These are phyloP conservation scores for Kluyveromyces aestuarii DNA, from an alignment of 805 yeast species.

Conservation along the genomic window DNA sequence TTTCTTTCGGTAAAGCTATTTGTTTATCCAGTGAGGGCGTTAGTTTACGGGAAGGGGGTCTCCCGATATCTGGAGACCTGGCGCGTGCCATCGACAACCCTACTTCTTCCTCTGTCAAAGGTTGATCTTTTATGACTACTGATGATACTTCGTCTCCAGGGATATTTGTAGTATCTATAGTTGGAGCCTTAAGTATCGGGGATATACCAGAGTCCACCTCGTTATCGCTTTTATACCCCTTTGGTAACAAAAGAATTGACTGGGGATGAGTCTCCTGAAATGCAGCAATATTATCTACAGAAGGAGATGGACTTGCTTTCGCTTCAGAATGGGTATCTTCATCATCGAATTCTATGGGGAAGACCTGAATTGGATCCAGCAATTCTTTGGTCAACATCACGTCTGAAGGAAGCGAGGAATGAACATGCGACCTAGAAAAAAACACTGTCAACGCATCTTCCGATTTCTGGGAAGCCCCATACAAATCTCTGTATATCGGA, in stretches of 20 bases:
- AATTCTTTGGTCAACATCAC: not conserved
- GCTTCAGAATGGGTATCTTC: not conserved
- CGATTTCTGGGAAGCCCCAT: slow-evolving; percentile 18
- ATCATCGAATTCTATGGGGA: not conserved
- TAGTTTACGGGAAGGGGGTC: slow-evolving; percentile 8
- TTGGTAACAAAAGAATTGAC: slow-evolving; percentile 23
- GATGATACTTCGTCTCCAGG: not conserved
- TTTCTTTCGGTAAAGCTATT: slow-evolving; percentile 29
- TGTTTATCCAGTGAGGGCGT: slow-evolving; percentile 6
- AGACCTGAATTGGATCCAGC: not conserved
- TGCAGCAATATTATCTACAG: slow-evolving; percentile 8
- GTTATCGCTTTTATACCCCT: slow-evolving; percentile 13
- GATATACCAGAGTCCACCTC: slow-evolving; percentile 6
- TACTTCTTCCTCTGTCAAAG: slow-evolving; percentile 20
- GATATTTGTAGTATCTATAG: not conserved
- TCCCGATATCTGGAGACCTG: not conserved
- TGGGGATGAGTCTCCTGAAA: slow-evolving; percentile 13
- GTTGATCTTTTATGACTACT: slow-evolving; percentile 6
- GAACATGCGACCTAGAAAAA: not conserved
- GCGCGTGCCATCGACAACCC: slow-evolving; percentile 12
- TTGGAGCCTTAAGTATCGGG: not conserved
- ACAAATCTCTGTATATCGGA: slow-evolving; percentile 18
- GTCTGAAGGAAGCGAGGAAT: not conserved
- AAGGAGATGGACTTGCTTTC: slow-evolving; percentile 2
- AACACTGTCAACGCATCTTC: slow-evolving; percentile 21